Base-by-base conservation (phyloP, 345 rosid species). In the Euclidium syriacum region DNA sequence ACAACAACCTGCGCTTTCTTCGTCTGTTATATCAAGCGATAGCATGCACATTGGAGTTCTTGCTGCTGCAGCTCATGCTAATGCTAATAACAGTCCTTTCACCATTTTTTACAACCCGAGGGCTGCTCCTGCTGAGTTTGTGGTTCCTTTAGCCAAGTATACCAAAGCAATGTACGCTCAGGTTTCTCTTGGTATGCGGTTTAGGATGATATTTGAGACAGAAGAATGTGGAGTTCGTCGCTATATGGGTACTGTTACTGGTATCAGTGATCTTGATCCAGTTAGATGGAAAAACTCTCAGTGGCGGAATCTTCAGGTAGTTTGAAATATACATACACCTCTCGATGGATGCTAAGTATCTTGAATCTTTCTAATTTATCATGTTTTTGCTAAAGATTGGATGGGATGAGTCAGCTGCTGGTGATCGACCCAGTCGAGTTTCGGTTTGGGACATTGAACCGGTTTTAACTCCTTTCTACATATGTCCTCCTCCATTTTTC, bases 61-160 rank as follows among this genome's bases (percentile, higher is more conserved):
- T 67, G 99, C 97, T 50, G 99, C 97, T 52, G 99, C 97, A 23
- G 97, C 99, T 77, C 99, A 94, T 78, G 99, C 99, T 8, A 95
- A 92, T 29, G 90, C 96, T 22, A 94, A 94, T 58, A 81, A 77
- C 68, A 94, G 97, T 54, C 97, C 96, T 3, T 94, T 94, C 64
- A 87, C 87, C 41, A 77, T 94, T 58, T 94, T 94, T 61, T 94
- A 83, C 73, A 94, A 94, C 78, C 99, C 99, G 10, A 90, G 96
- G 84, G 96, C 99, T 50, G 92, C 97, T 61, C 96, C 95, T 57
- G 74, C 95, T 15, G 99, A 90, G 75, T 94, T 94, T 83, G 99
- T 94, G 72, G 78, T 94, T 68, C 96, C 99, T 25, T 82, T 94
- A 68, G 91, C 96, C 60, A 94, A 94, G 80, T 94, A 85, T 73